Conservation (phyloP, 805 yeast species). For the Myxozyma neotropica region DNA sequence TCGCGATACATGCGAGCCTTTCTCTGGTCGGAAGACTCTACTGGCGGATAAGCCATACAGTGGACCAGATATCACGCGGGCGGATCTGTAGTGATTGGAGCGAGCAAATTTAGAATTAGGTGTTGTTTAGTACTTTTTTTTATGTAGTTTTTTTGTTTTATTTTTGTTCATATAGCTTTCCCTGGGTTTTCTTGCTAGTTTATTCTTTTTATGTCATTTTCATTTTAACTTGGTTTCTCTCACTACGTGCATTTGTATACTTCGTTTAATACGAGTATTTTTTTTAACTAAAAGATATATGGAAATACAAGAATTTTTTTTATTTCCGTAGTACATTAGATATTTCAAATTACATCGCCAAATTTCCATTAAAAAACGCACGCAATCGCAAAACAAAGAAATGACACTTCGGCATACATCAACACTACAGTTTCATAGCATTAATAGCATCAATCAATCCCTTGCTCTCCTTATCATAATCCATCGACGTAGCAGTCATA, state of each 20-base stretch:
- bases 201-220: no score
- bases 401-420: neutral
- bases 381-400: neutral
- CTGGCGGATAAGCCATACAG: slow-evolving; percentile 64
- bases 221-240: no score
- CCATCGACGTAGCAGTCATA: slow-evolving; percentile 47
- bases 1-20: slow-evolving; percentile 70
- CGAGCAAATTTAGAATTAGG: neutral
- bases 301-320: no score
- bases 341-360: no score
- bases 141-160: neutral
- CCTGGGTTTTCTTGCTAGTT: no score
- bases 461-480: slow-evolving; percentile 39
- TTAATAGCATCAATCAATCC: slow-evolving; percentile 32
- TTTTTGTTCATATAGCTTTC: slow-evolving; percentile 4
- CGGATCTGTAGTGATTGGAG: slow-evolving; percentile 54
- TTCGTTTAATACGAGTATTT: no score
- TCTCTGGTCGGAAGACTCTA: slow-evolving; percentile 66
- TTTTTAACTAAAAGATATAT: no score
- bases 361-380: neutral
- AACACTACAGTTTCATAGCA: slow-evolving; percentile 16
- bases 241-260: no score
- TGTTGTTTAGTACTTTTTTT: neutral
- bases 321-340: no score
- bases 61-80: slow-evolving; percentile 68